Conservation (phyloP, 1,139 yeast genomes). For the Geotrichum restrictum region DNA sequence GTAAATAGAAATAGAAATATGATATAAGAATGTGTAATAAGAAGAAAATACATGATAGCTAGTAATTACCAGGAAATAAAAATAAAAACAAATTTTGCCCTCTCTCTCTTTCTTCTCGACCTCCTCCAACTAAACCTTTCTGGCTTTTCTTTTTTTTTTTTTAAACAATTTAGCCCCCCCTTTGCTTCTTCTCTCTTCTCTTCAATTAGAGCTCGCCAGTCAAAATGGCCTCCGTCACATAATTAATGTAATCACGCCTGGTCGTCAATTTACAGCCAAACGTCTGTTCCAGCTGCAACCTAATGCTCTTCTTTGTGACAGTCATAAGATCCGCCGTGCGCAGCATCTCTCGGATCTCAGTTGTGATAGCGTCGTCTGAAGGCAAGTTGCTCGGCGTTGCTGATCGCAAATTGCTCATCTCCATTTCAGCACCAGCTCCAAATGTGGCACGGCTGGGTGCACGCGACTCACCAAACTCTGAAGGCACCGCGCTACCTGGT, state of each 20-base stretch:
- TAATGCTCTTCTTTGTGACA: constrained; percentile 41
- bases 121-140: too few species aligned
- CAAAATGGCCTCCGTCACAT: constrained; percentile 41
- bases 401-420: constrained; percentile 29
- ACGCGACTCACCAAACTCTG: constrained; percentile 1
- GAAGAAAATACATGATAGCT: too few species aligned
- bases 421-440: constrained; percentile 24
- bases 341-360: constrained; percentile 39
- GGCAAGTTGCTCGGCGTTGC: constrained; percentile 26
- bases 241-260: constrained; percentile 41
- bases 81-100: too few species aligned
- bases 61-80: too few species aligned
- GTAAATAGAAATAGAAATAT: too few species aligned
- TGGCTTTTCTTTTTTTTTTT: not conserved
- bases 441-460: constrained; percentile 4
- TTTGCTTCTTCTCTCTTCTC: not conserved
- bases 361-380: constrained; percentile 39
- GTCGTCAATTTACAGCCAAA: constrained; percentile 38
- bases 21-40: too few species aligned
- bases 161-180: not conserved
- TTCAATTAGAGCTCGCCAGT: constrained; percentile 38
- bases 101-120: too few species aligned
- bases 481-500: not conserved
- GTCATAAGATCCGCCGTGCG: constrained; percentile 41
- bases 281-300: constrained; percentile 38